Base-by-base conservation (phyloP, 768 basidiomycete species). In the Suillus subaureus region DNA sequence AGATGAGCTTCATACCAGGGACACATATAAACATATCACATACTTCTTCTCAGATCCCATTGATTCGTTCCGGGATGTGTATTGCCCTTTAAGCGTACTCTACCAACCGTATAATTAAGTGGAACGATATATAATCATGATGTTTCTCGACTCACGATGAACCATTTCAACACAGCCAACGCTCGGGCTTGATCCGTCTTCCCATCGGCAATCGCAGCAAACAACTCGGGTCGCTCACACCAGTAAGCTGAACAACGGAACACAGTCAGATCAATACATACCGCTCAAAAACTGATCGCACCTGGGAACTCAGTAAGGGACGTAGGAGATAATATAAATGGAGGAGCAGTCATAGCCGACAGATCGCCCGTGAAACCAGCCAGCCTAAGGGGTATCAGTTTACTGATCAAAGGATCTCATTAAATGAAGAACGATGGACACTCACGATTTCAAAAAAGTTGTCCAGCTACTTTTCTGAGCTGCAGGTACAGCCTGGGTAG, bases 1-100 rank as follows among this genome's bases (percentile, higher is more conserved):
- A 68, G 72, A 64, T 47, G 15, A 55, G 68, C 63, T 67, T 62
- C 15, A 64, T 52, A 8, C 35, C 21, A 23, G 2, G 26, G 15
- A 57, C 28, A 21, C 40, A 13, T 21, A 31, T 31, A 57, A 37
- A 2, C 13, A 26, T 26, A 26, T 23, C 42, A 80, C 87, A 57
- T 68, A 93, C 93, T 99, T 99, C 84, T 99, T 99, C 85, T 99
- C 96, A 1, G 93, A 94, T 16, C 97, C 97, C 88, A 95, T 91
- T 68, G 90, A 89, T 80, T 97, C 96, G 72, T 98, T 98, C 58
- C 96, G 83, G 21, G 94, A 94, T 49, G 93, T 98, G 76, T 96
- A 96, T 73, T 97, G 96, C 16, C 94, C 96, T 76, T 96, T 97
- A 61, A 99, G 84, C 0, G 97, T 99, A 72, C 90, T 90, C 91